Base-by-base conservation (phyloP, 75 land plant genomes). In the Cunninghamia lanceolata region DNA sequence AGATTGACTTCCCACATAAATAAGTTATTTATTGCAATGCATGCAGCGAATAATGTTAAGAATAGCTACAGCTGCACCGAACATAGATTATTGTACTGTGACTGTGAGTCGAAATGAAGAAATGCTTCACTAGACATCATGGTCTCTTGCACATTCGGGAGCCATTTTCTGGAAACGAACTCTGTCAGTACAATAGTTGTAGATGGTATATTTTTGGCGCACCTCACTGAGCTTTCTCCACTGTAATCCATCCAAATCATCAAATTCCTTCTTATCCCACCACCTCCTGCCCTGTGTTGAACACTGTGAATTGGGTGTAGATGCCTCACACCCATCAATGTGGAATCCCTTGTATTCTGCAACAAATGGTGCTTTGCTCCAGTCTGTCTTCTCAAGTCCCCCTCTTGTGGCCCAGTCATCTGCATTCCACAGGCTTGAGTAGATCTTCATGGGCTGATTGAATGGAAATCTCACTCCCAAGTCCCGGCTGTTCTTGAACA, bases 321-420 rank as follows among this genome's bases (percentile, higher is more conserved):
- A 88, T 42, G 93, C 88, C 66, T 89, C 89, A 35, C 91, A 92
- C 5, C 93, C 93, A 87, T 92, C 93, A 38, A 92, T 46, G 82
- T 79, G 85, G 85, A 92, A 92, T 8, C 86, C 84, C 15, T 85
- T 78, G 86, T 89, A 91, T 30, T 84, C 30, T 25, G 91, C 91
- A 46, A 90, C 71, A 45, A 92, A 92, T 3, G 93, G 93, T 17
- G 89, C 90, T 16, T 87, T 74, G 47, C 66, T 86, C 92, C 92
- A 92, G 45, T 92, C 83, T 17, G 92, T 89, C 86, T 92, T 92
- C 88, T 88, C 90, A 46, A 91, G 83, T 9, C 93, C 93, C 10
- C 93, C 94, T n/a, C 88, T 70, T 8, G 94, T 93, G 0, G 94
- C 94, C 94, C 94, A 93, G 30, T 91, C 93, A 75, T 93, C 94